Conservation (phyloP, 441 rosid species). For the Jatropha multifida region DNA sequence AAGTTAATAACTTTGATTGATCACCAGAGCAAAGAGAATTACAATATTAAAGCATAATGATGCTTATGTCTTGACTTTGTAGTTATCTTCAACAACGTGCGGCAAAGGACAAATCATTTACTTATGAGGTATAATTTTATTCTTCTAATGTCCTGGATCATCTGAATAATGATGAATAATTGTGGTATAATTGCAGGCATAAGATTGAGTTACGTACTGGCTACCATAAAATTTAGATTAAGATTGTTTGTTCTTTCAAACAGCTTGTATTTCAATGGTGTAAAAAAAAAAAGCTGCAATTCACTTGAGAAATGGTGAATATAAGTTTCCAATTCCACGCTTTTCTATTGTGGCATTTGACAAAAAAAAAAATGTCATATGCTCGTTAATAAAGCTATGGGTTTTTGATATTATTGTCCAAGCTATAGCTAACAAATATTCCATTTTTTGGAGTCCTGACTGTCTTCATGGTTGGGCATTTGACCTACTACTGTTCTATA, state of each 20-base stretch:
- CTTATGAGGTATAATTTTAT: constrained; percentile 66
- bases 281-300: neutral
- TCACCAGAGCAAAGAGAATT: neutral
- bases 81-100: constrained; percentile 87
- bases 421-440: neutral
- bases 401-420: neutral
- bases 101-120: constrained; percentile 70
- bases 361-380: neutral
- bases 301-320: neutral
- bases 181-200: neutral
- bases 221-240: neutral
- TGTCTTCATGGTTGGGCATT: neutral
- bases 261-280: neutral
- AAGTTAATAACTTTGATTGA: constrained; percentile 1
- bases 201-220: neutral
- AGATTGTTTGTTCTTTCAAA: neutral
- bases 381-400: neutral
- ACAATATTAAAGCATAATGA: constrained; percentile 13
- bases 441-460: neutral
- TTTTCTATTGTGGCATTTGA: neutral
- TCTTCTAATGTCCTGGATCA: neutral
- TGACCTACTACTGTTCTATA: neutral
- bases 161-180: neutral
- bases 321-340: neutral
- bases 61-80: constrained; percentile 34